Conservation (phyloP, 805 yeast genomes). For the Myxozyma neotropica region DNA sequence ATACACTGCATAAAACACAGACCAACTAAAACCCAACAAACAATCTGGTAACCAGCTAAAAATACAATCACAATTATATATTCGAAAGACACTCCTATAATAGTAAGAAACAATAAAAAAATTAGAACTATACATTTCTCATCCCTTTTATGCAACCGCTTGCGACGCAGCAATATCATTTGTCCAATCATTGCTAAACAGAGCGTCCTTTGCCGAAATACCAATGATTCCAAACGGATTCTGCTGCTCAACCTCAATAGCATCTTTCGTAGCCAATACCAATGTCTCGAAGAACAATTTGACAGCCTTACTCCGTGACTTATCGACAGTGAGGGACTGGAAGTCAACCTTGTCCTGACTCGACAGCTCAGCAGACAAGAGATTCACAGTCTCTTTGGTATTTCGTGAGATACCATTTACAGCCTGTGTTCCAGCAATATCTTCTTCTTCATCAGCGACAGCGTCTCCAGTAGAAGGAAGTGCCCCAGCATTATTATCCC, state of each 20-base stretch:
- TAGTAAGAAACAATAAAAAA: neutral
- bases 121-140: neutral
- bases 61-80: neutral
- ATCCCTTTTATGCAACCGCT: neutral
- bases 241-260: slow-evolving; percentile 63
- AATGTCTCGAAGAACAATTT: slow-evolving; percentile 78
- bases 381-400: slow-evolving; percentile 51
- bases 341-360: slow-evolving; percentile 36
- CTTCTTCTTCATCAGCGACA: slow-evolving; percentile 10
- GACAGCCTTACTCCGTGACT: slow-evolving; percentile 60
- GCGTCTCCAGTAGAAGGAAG: neutral
- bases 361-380: slow-evolving; percentile 46
- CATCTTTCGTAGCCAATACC: slow-evolving; percentile 77
- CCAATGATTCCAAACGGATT: slow-evolving; percentile 61
- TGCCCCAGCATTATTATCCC: neutral
- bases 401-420: slow-evolving; percentile 48
- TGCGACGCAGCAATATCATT: neutral
- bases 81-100: neutral
- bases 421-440: slow-evolving; percentile 16
- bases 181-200: slow-evolving; percentile 37
- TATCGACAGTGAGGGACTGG: slow-evolving; percentile 35
- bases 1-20: neutral
- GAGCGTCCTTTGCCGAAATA: slow-evolving; percentile 51
- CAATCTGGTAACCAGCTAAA: neutral
- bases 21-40: neutral